Evolutionary conservation across 495 filamentous ascomycete species (phyloP).

Genomic region (Saxispiralis lemnorum): DNA sequence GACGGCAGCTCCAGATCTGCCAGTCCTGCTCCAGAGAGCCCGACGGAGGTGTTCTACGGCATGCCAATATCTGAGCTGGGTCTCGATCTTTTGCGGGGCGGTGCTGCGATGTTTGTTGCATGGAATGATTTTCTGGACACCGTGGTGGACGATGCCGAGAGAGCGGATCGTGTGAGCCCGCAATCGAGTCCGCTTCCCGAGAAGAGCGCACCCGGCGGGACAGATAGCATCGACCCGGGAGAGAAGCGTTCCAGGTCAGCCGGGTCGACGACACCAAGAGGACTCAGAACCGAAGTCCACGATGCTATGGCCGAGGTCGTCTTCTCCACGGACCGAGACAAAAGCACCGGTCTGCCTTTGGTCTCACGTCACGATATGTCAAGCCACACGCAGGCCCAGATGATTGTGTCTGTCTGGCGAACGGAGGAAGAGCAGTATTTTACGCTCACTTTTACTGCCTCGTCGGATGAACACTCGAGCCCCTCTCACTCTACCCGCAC

Average conservation of each 20-base stretch:
- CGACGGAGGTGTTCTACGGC: constrained; percentile 34
- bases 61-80: constrained; percentile 42
- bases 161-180: constrained; percentile 1
- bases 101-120: constrained; percentile 23
- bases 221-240: neutral
- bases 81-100: constrained; percentile 43
- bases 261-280: constrained; percentile 17
- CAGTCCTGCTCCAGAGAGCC: constrained; percentile 5
- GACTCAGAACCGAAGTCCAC: constrained; percentile 9
- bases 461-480: constrained; percentile 23
- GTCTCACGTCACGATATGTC: constrained; percentile 17
- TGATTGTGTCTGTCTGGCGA: constrained; percentile 50
- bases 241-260: constrained; percentile 1
- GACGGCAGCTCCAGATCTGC: constrained; percentile 3
- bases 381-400: constrained; percentile 34
- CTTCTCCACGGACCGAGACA: constrained; percentile 24
- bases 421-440: constrained; percentile 42
- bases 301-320: constrained; percentile 40
- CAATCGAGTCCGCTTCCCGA: too few relatives aligned
- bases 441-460: constrained; percentile 44
- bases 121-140: constrained; percentile 26
- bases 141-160: constrained; percentile 16
- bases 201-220: neutral
- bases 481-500: constrained; percentile 9
- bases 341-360: constrained; percentile 8